Percentiles rank a stretch among this genome's conserved stretches.
Evolutionary conservation across 2,329 filamentous ascomycete genomes (phyloP).

Genomic region (Penicillium sp.): DNA sequence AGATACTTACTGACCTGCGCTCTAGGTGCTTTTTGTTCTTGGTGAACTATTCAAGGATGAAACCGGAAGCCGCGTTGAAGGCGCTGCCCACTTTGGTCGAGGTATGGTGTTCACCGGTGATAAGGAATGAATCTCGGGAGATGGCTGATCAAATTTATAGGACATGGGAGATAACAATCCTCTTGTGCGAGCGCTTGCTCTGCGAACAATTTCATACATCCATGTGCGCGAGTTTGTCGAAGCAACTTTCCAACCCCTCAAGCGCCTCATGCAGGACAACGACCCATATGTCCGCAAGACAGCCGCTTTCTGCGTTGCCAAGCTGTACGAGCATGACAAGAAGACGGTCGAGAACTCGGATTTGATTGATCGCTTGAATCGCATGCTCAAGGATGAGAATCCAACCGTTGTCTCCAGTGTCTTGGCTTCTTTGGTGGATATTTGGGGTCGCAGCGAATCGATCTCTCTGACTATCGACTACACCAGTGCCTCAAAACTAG

Average conservation of each 20-base stretch:
- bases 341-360: constrained; percentile 86
- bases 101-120: constrained; percentile 48
- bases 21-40: constrained; percentile 93
- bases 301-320: constrained; percentile 92
- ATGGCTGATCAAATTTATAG: constrained; percentile 43
- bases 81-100: constrained; percentile 83
- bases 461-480: constrained; percentile 99
- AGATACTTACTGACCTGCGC: background rate
- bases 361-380: constrained; percentile 86
- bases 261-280: constrained; percentile 75
- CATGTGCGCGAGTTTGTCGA: constrained; percentile 96
- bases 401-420: constrained; percentile 96
- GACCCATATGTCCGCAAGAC: constrained; percentile 98
- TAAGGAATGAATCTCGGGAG: background rate
- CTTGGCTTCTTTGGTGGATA: constrained; percentile 87
- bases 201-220: constrained; percentile 96
- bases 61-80: constrained; percentile 90
- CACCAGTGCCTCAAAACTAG: constrained; percentile 94
- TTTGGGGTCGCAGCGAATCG: constrained; percentile 95
- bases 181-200: constrained; percentile 82
- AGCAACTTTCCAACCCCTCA: constrained; percentile 80
- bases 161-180: constrained; percentile 95
- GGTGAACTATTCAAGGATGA: constrained; percentile 94
- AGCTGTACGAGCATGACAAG: constrained; percentile 95
- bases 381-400: constrained; percentile 90